Evolutionary conservation across 306 rosid species (phyloP), one percentile per base, ranked within the genome.

Genomic region (Cicer chorassanicum): DNA sequence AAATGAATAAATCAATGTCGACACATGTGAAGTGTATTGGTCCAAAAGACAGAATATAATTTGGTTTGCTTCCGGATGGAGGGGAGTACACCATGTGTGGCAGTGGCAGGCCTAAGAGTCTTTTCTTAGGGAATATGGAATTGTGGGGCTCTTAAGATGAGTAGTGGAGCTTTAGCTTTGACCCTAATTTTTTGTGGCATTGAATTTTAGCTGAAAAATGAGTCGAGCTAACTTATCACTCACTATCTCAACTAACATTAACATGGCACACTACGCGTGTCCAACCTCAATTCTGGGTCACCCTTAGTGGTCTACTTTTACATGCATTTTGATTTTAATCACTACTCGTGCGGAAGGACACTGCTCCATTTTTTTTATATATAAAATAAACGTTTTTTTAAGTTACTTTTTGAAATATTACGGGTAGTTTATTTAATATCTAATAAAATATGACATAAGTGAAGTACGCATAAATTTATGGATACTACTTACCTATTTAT

Each of bases 71-170:
- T 72, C 61, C 7, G 6, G 13, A 24, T 36, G n/a, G n/a, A 40
- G 41, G 77, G 68, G 71, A 48, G 71, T 67, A 69, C 74, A 78
- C 74, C 70, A 74, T 69, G 51, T 65, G 87, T 67, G 78, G 79
- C 61, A 14, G 8, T 45, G 67, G 53, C 45, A 48, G 11, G 4
- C 29, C 9, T 12, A 34, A 13, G 50, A 53, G 48, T 36, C 67
- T 49, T 42, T 67, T 44, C 76, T 42, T 49, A 67, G 24, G 72
- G 60, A 45, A 43, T 70, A 36, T 74, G 78, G 61, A 74, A 50
- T 2, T 46, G 75, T 75, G 83, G 75, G 81, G 46, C 81, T 53
- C 66, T 74, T 64, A 45, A n/a, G 29, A 67, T 73, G 9, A 56
- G 40, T 44, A 65, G 65, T 73, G 70, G 83, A 62, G 14, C 41